A percentile compares a stretch with the other conserved stretches of the same genome.
These are phyloP conservation scores for Pugionium dolabratum DNA, from an alignment of 345 rosid species.

Conservation along the genomic window DNA sequence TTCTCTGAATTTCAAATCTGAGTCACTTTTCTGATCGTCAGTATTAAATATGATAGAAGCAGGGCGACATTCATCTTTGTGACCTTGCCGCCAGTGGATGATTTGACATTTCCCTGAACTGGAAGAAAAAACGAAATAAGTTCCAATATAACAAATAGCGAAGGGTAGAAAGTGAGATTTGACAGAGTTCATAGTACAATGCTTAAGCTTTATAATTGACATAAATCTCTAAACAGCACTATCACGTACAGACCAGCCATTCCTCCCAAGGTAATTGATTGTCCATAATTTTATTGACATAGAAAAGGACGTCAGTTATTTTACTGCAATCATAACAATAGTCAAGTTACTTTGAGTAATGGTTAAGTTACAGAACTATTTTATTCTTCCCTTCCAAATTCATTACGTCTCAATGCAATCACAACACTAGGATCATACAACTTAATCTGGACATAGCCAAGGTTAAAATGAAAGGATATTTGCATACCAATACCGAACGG, in stretches of 20 bases:
- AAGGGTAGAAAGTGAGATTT: slow-evolving; percentile 2
- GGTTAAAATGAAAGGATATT: neutral
- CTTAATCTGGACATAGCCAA: neutral
- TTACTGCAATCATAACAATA: too few species aligned
- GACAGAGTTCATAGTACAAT: slow-evolving; percentile 1
- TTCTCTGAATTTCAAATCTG: slow-evolving; percentile 41
- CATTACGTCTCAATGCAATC: slow-evolving; percentile 1
- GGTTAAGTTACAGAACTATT: slow-evolving; percentile 8
- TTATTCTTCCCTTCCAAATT: neutral
- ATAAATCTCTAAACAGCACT: slow-evolving; percentile 10
- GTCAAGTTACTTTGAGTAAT: slow-evolving; percentile 9
- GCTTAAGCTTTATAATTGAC: slow-evolving; percentile 2
- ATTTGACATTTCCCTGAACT: slow-evolving; percentile 93
- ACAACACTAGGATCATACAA: neutral
- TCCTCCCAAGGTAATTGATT: neutral
- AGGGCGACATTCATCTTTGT: slow-evolving; percentile 78
- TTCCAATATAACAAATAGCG: slow-evolving; percentile 7
- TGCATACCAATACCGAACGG: slow-evolving; percentile 87
- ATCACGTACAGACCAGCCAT: neutral
- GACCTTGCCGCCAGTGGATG: slow-evolving; percentile 96
- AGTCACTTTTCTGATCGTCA: slow-evolving; percentile 46
- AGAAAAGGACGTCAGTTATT: neutral
- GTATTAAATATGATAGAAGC: slow-evolving; percentile 36
- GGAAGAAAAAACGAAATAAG: slow-evolving; percentile 25
- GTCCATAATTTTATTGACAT: neutral